Evolutionary conservation across 1,284 basidiomycete genomes (phyloP).

Genomic region (Marasmius oreades): DNA sequence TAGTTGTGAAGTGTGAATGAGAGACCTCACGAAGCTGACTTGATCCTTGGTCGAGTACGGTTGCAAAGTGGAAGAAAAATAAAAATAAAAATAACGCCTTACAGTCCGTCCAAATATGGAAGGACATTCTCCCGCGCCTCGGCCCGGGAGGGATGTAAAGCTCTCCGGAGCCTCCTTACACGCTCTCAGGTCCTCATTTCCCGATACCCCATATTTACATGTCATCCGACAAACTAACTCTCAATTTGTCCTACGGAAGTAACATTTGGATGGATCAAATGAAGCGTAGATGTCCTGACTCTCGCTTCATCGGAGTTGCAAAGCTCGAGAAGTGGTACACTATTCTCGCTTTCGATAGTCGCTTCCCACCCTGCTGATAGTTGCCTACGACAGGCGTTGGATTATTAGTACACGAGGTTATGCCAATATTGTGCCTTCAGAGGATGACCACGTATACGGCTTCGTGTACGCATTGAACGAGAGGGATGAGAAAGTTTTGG

Average conservation of each 20-base stretch:
- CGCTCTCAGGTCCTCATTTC: no score
- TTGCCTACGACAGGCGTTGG: constrained; percentile 34
- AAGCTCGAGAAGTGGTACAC: constrained; percentile 34
- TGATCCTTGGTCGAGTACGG: constrained; percentile 65
- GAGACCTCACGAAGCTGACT: constrained; percentile 65
- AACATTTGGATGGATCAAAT: constrained; percentile 48
- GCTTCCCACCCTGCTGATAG: not conserved
- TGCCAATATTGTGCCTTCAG: constrained; percentile 38
- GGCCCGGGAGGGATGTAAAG: no score
- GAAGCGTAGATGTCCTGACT: constrained; percentile 39
- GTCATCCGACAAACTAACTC: constrained; percentile 16
- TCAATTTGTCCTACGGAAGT: constrained; percentile 47
- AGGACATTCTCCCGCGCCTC: no score
- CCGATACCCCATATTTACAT: no score
- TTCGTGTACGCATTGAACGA: constrained; percentile 36
- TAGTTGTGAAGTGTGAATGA: constrained; percentile 13
- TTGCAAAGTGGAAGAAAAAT: no score
- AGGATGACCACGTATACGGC: constrained; percentile 38
- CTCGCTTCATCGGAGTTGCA: constrained; percentile 35
- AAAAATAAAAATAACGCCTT: no score
- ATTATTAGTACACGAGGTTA: constrained; percentile 40
- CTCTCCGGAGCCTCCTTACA: no score
- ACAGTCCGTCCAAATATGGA: no score
- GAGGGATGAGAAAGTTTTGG: constrained; percentile 28
- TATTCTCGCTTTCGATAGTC: constrained; percentile 8